phyloP scores from a whole-genome alignment of 1,284 basidiomycete genomes.

The Neolentinus lepideus region DNA sequence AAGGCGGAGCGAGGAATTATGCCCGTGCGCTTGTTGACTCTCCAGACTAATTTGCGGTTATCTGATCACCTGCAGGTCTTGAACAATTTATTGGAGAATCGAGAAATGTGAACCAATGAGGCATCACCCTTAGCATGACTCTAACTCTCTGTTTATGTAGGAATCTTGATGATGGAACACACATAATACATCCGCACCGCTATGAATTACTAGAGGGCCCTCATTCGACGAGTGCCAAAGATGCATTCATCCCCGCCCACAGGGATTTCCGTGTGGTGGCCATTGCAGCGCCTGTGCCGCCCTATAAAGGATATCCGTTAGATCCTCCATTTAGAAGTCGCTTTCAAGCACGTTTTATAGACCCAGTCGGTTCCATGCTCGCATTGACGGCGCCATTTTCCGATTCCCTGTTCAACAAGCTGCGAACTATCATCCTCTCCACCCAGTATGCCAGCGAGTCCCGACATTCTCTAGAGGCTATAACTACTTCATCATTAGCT shows the following conservation, averaged over 20 bases:
- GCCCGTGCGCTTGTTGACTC: conserved; percentile 27
- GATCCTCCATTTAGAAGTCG: conserved; percentile 65
- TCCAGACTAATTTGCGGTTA: neutral
- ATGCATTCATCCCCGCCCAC: conserved; percentile 51
- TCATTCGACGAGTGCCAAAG: conserved; percentile 13
- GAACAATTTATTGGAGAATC: conserved; percentile 61
- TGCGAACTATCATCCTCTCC: conserved; percentile 49
- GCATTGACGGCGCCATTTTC: conserved; percentile 24
- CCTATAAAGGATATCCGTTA: conserved; percentile 57
- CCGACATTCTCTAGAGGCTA: conserved; percentile 38
- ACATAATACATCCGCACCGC: conserved; percentile 61
- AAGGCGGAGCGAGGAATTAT: conserved; percentile 61
- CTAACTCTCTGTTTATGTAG: conserved; percentile 20
- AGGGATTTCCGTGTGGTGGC: conserved; percentile 58
- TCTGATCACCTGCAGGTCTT: conserved; percentile 31
- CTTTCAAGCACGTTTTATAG: conserved; percentile 61
- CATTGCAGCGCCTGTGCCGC: conserved; percentile 59
- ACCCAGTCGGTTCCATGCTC: conserved; percentile 48
- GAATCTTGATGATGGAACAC: conserved; percentile 65
- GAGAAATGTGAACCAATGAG: conserved; percentile 44
- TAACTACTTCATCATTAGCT: conserved; percentile 43
- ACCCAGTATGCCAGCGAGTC: conserved; percentile 56
- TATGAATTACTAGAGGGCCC: conserved; percentile 38
- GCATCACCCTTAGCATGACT: neutral
- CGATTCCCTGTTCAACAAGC: conserved; percentile 27